Conservation (phyloP, 2,329 filamentous ascomycete species). For the Tolypocladium album region DNA sequence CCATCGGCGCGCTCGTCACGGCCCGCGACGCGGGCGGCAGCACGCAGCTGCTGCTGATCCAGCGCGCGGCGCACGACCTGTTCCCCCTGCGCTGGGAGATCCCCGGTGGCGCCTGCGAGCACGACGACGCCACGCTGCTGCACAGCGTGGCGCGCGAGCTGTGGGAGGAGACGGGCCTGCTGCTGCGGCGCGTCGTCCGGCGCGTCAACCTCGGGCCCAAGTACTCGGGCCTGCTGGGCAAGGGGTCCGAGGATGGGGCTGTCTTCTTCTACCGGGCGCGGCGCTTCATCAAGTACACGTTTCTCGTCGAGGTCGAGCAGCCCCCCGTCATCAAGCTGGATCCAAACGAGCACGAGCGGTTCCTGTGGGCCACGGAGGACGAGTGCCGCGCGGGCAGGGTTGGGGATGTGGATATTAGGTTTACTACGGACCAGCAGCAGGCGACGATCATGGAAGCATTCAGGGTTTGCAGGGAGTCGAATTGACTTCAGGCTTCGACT, state of each 20-base stretch:
- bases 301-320: slow-evolving; percentile 10
- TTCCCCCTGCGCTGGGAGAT: slow-evolving; percentile 29
- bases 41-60: slow-evolving; percentile 16
- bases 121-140: slow-evolving; percentile 23
- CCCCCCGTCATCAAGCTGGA: slow-evolving; percentile 13
- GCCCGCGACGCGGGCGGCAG: background rate
- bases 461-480: background rate
- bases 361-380: slow-evolving; percentile 18
- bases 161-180: slow-evolving; percentile 28
- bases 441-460: slow-evolving; percentile 13
- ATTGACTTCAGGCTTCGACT: background rate
- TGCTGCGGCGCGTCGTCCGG: slow-evolving; percentile 9
- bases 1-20: slow-evolving; percentile 16
- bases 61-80: slow-evolving; percentile 25
- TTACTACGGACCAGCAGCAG: slow-evolving; percentile 9
- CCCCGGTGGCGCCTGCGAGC: slow-evolving; percentile 30
- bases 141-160: slow-evolving; percentile 28
- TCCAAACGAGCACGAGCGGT: slow-evolving; percentile 19
- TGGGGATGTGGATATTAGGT: slow-evolving; percentile 7
- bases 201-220: slow-evolving; percentile 2
- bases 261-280: background rate
- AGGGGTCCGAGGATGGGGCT: background rate
- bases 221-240: background rate
- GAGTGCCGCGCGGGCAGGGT: slow-evolving; percentile 11
- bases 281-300: slow-evolving; percentile 4